Evolutionary conservation across 345 rosid species (phyloP), one percentile per base, ranked within the genome.

Genomic region (Lepidium aucheri): DNA sequence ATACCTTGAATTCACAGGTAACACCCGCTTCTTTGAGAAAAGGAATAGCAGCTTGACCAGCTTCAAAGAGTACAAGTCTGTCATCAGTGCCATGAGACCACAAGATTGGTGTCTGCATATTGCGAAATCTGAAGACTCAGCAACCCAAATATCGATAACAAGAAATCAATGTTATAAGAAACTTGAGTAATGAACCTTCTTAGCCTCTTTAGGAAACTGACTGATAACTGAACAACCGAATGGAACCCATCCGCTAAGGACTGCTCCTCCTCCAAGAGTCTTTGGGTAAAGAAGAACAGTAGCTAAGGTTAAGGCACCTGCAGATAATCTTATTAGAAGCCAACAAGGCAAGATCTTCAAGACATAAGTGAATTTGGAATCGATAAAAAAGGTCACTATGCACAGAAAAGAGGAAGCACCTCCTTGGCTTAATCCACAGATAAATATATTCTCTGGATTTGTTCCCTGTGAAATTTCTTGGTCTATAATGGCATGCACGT

Each of bases 381-480:
- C 9, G 14, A 20, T 63, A 45, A 14, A 9, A 6, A 49, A 36
- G 50, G 53, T 10, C 9, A 28, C 24, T 42, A 47, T 22, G 20
- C 1, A 11, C 13, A 53, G 41, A n/a, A 63, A 22, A 53, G 67
- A 67, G 75, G 71, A 72, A 32, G 24, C 30, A 86, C 94, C 97
- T 85, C 90, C 94, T 86, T 91, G 97, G 82, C 97, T 88, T 65
- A 91, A 81, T 47, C 97, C 94, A 72, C 96, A 86, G 6, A 91
- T 79, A 60, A 81, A 86, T 13, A 86, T 75, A 45, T 88, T 86
- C 38, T 74, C 81, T 59, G 90, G 90, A 77, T 76, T 73, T 11
- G 73, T 79, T 58, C 96, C 96, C 14, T 74, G 61, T 45, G 83
- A 83, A 68, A 88, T 81, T 78, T 81, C 96, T 42, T 83, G 76